Base-by-base conservation (phyloP, 768 basidiomycete species). In the Pseudohyphozyma bogoriensis region DNA sequence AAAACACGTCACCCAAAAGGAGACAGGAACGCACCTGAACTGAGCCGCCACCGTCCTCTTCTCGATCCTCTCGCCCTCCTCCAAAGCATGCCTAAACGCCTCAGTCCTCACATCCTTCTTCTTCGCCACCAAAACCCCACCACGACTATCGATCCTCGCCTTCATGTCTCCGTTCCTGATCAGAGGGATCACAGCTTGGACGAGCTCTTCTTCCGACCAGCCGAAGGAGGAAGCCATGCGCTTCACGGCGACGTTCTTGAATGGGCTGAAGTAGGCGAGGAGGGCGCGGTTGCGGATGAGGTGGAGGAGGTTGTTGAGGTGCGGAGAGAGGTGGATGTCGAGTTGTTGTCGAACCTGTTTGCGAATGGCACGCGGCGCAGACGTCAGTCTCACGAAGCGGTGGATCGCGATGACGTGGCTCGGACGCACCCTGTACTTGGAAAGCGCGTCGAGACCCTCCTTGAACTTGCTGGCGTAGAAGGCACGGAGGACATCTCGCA, bases 401-500 rank as follows among this genome's bases (percentile, higher is more conserved):
- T n/a, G n/a, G n/a, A n/a, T n/a, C n/a, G n/a, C n/a, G n/a, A n/a
- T n/a, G n/a, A n/a, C n/a, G n/a, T n/a, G n/a, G n/a, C n/a, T n/a
- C n/a, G 5, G 29, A 31, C 3, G 11, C 55, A 87, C 89, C 32
- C 86, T 86, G 71, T 85, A 82, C 59, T 79, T 78, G 12, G 81
- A 78, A 47, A 96, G 79, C 24, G 88, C 75, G 33, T 85, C 85
- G 16, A 92, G 79, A 11, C 86, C 87, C 8, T 78, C 80, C 70
- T 85, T 88, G 78, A 95, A 96, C 68, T 85, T 82, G 72, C 86
- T 90, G 59, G 79, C 79, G 78, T 91, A 84, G 74, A 89, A 95
- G 3, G 86, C 82, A 62, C 87, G 85, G 56, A 91, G 76, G 45
- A 95, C 80, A 55, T 93, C 90, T 39, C 92, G 82, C 36, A 91